phyloP scores from a whole-genome alignment of 2,329 filamentous ascomycete genomes.

The Fusarium protoensiforme region DNA sequence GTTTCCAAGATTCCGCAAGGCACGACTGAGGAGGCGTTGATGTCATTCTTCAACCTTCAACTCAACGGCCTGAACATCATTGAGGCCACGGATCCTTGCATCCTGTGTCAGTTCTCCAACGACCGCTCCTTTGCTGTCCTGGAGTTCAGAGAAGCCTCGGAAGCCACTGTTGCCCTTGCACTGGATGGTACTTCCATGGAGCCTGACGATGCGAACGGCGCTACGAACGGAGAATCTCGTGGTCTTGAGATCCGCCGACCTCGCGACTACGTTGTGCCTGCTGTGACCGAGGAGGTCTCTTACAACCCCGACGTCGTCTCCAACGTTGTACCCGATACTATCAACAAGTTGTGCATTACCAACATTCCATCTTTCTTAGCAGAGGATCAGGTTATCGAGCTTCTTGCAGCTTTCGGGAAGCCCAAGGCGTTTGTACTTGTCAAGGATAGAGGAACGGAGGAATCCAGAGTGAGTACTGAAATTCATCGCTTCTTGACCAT shows the following conservation, averaged over 20 bases:
- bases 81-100: constrained; percentile 84
- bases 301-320: constrained; percentile 83
- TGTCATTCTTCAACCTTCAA: constrained; percentile 94
- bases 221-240: constrained; percentile 61
- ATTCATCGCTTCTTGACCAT: background rate
- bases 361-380: constrained; percentile 89
- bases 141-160: constrained; percentile 88
- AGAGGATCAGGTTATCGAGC: constrained; percentile 91
- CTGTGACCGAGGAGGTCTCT: constrained; percentile 76
- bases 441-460: constrained; percentile 85
- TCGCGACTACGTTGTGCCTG: constrained; percentile 96
- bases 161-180: constrained; percentile 91
- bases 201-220: constrained; percentile 70
- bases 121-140: constrained; percentile 85
- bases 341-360: constrained; percentile 93
- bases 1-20: constrained; percentile 82
- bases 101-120: constrained; percentile 82
- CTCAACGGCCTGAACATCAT: constrained; percentile 97
- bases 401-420: constrained; percentile 90
- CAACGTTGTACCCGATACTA: constrained; percentile 86
- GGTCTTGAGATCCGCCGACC: constrained; percentile 85
- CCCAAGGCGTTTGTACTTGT: constrained; percentile 92
- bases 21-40: constrained; percentile 79
- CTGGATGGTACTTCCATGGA: constrained; percentile 92
- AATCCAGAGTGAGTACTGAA: constrained; percentile 78